Base-by-base conservation (phyloP, 345 rosid species). In the Heritiera fomes region DNA sequence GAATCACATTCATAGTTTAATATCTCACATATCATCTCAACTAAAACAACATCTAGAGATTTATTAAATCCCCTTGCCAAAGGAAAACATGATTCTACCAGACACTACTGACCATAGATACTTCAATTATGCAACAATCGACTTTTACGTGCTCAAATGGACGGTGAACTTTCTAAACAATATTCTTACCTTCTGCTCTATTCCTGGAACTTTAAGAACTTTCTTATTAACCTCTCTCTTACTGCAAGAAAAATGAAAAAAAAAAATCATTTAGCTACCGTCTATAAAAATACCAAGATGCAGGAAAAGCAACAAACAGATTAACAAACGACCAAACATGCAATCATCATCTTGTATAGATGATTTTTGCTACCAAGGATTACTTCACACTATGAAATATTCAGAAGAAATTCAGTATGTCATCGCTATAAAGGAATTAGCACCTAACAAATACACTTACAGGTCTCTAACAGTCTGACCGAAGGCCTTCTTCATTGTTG, bases 201-300 rank as follows among this genome's bases (percentile, higher is more conserved):
- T 86, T 59, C 98, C 96, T n/a, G 99, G 93, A 85, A 92, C 99
- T 87, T 95, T 95, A 52, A 89, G 99, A 83, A 95, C 98, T 85
- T 95, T 95, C 89, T 95, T 95, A 75, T 95, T 95, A 75, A 95
- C 98, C 79, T 82, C 99, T 87, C 97, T 91, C 87, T 93, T 95
- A 43, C 99, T 95, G 87, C 82, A 87, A 78, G 28, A 78, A 71
- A 11, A 67, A 8, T 77, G 47, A 20, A 73, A 69, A 52, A 20
- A 73, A 69, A 53, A 46, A 46, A 76, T 2, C 64, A 61, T 43
- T 56, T 34, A 81, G 77, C 13, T 8, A 28, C 2, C 14, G n/a
- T 59, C 23, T 69, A 73, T 23, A 45, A 1, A 73, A 34, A 80
- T 11, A 70, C 59, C 41, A 7, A 61, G 15, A 71, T 61, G 12